These are phyloP conservation scores for Dendrocalamus sinicus DNA, from an alignment of 176 grass and related monocot genomes.

Conservation along the genomic window DNA sequence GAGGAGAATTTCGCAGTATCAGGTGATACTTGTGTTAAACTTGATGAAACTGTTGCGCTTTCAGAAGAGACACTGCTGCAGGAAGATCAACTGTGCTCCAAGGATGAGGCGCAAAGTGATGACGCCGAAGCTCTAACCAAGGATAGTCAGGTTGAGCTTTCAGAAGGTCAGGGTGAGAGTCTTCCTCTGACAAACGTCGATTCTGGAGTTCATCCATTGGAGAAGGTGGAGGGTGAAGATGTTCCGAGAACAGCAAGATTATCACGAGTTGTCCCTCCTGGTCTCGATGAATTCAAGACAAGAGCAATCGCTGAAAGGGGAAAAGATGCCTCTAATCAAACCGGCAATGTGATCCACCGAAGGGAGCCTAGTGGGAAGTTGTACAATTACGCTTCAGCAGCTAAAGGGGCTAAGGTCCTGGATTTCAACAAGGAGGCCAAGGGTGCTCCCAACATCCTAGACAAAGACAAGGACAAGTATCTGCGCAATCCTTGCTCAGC, in stretches of 20 bases:
- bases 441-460: slow-evolving; percentile 91
- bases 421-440: slow-evolving; percentile 96
- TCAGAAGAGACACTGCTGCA: slow-evolving; percentile 38
- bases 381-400: slow-evolving; percentile 88
- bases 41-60: slow-evolving; percentile 34
- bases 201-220: slow-evolving; percentile 37
- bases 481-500: slow-evolving; percentile 92
- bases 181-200: slow-evolving; percentile 17
- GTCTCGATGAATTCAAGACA: slow-evolving; percentile 90
- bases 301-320: slow-evolving; percentile 69
- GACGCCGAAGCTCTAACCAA: slow-evolving; percentile 31
- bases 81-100: slow-evolving; percentile 33
- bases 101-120: slow-evolving; percentile 26
- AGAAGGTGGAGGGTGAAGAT: slow-evolving; percentile 55
- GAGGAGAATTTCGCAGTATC: slow-evolving; percentile 21
- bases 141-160: slow-evolving; percentile 36
- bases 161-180: slow-evolving; percentile 15
- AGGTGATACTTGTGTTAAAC: slow-evolving; percentile 37
- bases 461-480: slow-evolving; percentile 97
- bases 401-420: slow-evolving; percentile 86
- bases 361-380: slow-evolving; percentile 87
- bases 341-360: slow-evolving; percentile 70
- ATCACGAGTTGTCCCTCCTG: slow-evolving; percentile 60
- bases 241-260: slow-evolving; percentile 51
- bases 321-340: slow-evolving; percentile 55